Evolutionary conservation across 306 rosid genomes (phyloP), one percentile per base, ranked within the genome.

Genomic region (Dryas alaskensis): DNA sequence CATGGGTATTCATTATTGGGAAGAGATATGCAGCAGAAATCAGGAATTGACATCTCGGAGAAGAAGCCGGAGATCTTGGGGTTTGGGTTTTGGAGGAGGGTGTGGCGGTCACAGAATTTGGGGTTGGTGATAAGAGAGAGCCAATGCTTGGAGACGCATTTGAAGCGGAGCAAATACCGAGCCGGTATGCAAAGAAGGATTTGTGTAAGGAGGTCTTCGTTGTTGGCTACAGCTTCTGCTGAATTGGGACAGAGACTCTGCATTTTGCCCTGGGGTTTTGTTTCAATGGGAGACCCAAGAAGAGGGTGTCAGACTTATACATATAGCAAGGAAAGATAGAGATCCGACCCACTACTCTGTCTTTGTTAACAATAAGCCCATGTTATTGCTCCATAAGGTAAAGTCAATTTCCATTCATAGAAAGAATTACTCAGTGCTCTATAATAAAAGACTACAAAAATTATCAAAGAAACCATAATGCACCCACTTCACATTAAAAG

Each of bases 141-240:
- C 82, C 85, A 78, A 8, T 52, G 73, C 43, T 64, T 82, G 67
- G 64, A 78, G 12, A 82, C 77, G n/a, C 78, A 70, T 58, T 70
- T 76, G 81, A 80, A 78, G 8, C 19, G 60, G 49, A 61, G n/a
- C 4, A 71, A 51, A 61, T 74, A 25, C 25, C 65, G 51, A 31
- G 67, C 27, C 22, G 80, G n/a, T n/a, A n/a, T n/a, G 84, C 14
- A 82, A 46, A 75, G 51, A 17, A 82, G 80, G 55, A 80, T 59
- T 7, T 55, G 37, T 22, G 43, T 17, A 0, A 82, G 70, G 51
- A 82, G 73, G 62, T 78, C 75, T 8, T 67, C 17, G 11, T 65
- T 65, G 40, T 10, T 10, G 11, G n/a, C 53, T 19, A 45, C 5
- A 39, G n/a, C 4, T 65, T 65, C 37, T 31, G 37, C 37, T 31